phyloP scores from a whole-genome alignment of 208 protist species.

The Wallacemonas sp. region DNA sequence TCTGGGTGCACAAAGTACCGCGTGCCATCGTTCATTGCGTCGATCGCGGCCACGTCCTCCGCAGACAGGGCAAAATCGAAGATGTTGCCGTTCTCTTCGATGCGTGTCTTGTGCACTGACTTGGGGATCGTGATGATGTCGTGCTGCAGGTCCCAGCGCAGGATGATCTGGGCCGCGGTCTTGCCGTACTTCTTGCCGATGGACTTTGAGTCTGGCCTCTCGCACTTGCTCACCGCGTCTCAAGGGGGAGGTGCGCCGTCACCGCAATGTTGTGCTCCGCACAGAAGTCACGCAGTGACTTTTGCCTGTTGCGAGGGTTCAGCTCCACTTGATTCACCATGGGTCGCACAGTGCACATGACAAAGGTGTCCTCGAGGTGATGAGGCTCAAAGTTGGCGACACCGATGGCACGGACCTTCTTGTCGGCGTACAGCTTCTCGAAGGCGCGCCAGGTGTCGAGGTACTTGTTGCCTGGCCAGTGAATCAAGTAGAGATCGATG shows the following conservation, averaged over 20 bases:
- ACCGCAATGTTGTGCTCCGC: slow-evolving; percentile 54
- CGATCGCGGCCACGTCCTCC: too few relatives aligned
- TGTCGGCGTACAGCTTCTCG: slow-evolving; percentile 64
- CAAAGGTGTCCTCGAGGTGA: slow-evolving; percentile 58
- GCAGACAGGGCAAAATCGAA: too few relatives aligned
- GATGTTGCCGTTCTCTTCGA: too few relatives aligned
- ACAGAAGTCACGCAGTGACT: slow-evolving; percentile 64
- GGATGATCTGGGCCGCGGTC: too few relatives aligned
- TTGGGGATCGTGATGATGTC: too few relatives aligned
- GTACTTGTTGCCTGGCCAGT: slow-evolving; percentile 84
- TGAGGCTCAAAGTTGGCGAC: slow-evolving; percentile 87
- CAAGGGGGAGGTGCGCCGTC: slow-evolving; percentile 75
- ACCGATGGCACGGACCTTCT: slow-evolving; percentile 83
- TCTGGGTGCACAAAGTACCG: too few relatives aligned
- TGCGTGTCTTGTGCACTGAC: too few relatives aligned
- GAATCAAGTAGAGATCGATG: slow-evolving; percentile 96
- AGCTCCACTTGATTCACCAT: slow-evolving; percentile 93
- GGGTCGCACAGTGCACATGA: slow-evolving; percentile 63
- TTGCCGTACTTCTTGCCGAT: too few relatives aligned
- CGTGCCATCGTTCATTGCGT: too few relatives aligned
- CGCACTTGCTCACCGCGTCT: too few relatives aligned
- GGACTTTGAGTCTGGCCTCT: too few relatives aligned
- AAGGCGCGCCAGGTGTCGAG: slow-evolving; percentile 67
- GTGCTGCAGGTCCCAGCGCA: too few relatives aligned
- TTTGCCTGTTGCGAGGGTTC: slow-evolving; percentile 73